A percentile compares a stretch with the other conserved stretches of the same genome.
Conservation (phyloP, 192 early-diverging fungal genomes). For the Backusella morwellensis region DNA sequence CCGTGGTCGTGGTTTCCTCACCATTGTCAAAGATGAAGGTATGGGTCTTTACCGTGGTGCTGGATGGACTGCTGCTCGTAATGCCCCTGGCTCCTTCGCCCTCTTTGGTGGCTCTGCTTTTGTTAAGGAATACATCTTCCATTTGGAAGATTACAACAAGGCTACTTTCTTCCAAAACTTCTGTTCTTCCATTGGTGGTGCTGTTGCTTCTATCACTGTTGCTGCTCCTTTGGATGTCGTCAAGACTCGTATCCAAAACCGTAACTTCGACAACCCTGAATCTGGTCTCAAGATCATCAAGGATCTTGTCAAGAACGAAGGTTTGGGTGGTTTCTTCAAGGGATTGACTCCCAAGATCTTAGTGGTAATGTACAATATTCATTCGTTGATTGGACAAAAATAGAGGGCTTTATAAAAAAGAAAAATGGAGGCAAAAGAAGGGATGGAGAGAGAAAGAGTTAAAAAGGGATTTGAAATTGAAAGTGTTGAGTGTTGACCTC, state of each 20-base stretch:
- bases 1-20: constrained; percentile 75
- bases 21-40: constrained; percentile 85
- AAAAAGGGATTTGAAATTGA: neutral
- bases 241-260: constrained; percentile 98
- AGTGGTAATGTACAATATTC: constrained; percentile 45
- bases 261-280: constrained; percentile 84
- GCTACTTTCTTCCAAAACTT: constrained; percentile 99
- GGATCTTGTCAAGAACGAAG: constrained; percentile 92
- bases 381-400: neutral
- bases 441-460: neutral
- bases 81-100: constrained; percentile 98
- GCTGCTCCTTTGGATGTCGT: constrained; percentile 98
- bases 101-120: constrained; percentile 91
- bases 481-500: constrained; percentile 20
- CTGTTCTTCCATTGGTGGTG: constrained; percentile 92
- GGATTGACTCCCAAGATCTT: constrained; percentile 85
- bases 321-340: constrained; percentile 94
- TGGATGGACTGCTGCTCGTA: constrained; percentile 95
- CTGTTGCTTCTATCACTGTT: constrained; percentile 90
- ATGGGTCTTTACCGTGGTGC: constrained; percentile 93
- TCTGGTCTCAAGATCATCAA: constrained; percentile 83
- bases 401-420: neutral
- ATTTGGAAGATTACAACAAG: constrained; percentile 86
- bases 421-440: constrained; percentile 3
- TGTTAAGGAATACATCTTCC: constrained; percentile 92